Conservation (phyloP, 768 basidiomycete species). For the Boletus insuetus region DNA sequence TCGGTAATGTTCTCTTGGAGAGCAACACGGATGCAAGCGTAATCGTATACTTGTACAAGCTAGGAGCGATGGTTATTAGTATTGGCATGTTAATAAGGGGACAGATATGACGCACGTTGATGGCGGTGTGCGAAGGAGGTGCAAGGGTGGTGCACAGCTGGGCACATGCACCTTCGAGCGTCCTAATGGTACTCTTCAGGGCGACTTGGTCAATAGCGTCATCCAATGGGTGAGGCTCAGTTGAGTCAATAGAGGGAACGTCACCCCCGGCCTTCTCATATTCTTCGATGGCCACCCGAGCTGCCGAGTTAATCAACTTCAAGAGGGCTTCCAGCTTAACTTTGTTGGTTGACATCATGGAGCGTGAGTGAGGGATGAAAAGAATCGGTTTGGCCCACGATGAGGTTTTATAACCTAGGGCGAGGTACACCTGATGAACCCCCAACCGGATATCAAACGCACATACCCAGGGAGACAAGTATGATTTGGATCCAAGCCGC, state of each 20-base stretch:
- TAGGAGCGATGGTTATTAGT: background rate
- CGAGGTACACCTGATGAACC: no score
- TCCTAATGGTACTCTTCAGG: conserved; percentile 25
- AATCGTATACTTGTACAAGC: conserved; percentile 28
- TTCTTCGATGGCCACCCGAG: conserved; percentile 32
- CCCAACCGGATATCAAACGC: no score
- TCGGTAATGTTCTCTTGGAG: conserved; percentile 29
- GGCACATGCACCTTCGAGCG: conserved; percentile 36
- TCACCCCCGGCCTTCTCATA: conserved; percentile 28
- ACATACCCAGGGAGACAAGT: no score
- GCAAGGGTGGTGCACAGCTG: conserved; percentile 36
- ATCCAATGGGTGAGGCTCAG: conserved; percentile 36
- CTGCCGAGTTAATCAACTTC: conserved; percentile 30
- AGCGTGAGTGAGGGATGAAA: background rate
- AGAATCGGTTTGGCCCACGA: background rate
- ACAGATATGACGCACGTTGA: conserved; percentile 26
- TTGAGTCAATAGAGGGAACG: conserved; percentile 36
- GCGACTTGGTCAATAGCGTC: conserved; percentile 18
- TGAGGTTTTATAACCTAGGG: background rate
- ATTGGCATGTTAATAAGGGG: background rate
- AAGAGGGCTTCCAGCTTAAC: conserved; percentile 28
- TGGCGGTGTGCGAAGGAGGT: conserved; percentile 31
- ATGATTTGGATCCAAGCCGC: no score
- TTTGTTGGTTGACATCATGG: conserved; percentile 20
- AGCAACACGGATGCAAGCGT: conserved; percentile 29